Conservation (phyloP, 108 stramenopile genomes). For the Skeletonema grethae region DNA sequence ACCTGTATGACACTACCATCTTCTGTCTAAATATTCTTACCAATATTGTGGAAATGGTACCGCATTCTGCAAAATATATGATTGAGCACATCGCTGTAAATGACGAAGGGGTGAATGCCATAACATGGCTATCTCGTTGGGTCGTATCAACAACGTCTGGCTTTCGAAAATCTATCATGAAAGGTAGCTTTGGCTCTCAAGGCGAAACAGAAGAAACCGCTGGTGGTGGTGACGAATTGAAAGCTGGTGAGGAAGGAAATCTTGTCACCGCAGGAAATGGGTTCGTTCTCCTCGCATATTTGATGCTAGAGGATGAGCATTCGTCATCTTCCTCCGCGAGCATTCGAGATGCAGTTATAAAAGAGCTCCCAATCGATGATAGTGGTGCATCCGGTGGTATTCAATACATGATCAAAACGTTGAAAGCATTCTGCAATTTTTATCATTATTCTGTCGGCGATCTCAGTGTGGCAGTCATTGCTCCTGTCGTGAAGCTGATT, state of each 20-base stretch:
- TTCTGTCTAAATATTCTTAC: slow-evolving; percentile 81
- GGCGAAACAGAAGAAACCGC: slow-evolving; percentile 2
- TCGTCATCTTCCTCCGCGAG: slow-evolving; percentile 7
- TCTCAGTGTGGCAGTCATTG: slow-evolving; percentile 77
- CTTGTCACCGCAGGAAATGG: slow-evolving; percentile 83
- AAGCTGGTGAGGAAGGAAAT: slow-evolving; percentile 67
- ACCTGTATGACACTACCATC: slow-evolving; percentile 61
- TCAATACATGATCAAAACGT: slow-evolving; percentile 69
- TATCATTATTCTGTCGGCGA: slow-evolving; percentile 81
- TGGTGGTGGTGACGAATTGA: slow-evolving; percentile 39
- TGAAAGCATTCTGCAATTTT: slow-evolving; percentile 86
- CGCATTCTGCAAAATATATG: slow-evolving; percentile 25
- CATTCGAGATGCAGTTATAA: slow-evolving; percentile 53
- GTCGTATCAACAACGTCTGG: slow-evolving; percentile 59
- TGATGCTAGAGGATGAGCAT: slow-evolving; percentile 54
- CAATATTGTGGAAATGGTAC: slow-evolving; percentile 67
- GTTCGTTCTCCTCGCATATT: slow-evolving; percentile 76
- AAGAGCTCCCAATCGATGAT: slow-evolving; percentile 55
- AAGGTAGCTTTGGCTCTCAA: slow-evolving; percentile 52
- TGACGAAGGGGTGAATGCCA: not conserved
- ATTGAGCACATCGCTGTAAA: slow-evolving; percentile 19
- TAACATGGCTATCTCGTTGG: slow-evolving; percentile 72
- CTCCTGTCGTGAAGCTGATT: slow-evolving; percentile 77
- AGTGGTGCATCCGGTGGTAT: slow-evolving; percentile 49
- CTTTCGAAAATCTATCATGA: slow-evolving; percentile 65